A percentile compares a stretch with the other conserved stretches of the same genome.
These are phyloP conservation scores for Colletotrichum sp. DNA, from an alignment of 2,329 filamentous ascomycete genomes.

Conservation along the genomic window DNA sequence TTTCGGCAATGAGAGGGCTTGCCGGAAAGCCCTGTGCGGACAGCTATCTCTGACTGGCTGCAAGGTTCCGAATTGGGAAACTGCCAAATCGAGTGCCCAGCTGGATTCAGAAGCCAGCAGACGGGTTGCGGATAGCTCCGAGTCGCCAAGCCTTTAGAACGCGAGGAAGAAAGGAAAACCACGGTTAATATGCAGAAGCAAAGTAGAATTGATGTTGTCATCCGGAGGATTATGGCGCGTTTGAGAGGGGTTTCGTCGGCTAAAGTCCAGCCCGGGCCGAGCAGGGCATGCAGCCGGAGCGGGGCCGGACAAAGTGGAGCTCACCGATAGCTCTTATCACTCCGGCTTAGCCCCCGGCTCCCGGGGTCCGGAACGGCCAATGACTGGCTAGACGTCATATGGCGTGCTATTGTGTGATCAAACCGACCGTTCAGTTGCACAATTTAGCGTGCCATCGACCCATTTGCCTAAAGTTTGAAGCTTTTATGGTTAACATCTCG, in stretches of 20 bases:
- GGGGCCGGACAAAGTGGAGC: not conserved
- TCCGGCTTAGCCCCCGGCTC: not conserved
- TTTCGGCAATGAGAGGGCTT: not conserved
- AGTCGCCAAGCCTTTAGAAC: not conserved
- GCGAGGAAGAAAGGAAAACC: not conserved
- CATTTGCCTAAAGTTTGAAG: not conserved
- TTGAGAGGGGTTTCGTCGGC: not conserved
- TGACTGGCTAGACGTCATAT: not conserved
- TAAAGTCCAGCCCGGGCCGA: not conserved
- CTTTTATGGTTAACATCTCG: not conserved
- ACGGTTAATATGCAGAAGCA: not conserved
- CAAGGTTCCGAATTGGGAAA: not conserved
- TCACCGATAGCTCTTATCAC: not conserved
- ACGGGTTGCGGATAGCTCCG: not conserved
- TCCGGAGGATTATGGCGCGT: not conserved
- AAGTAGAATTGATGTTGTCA: not conserved
- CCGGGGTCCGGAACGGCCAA: not conserved
- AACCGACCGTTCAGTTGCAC: not conserved
- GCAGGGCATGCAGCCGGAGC: not conserved
- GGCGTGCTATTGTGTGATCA: not conserved
- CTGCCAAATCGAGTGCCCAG: not conserved
- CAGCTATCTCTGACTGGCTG: not conserved
- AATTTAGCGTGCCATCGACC: not conserved
- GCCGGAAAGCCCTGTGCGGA: not conserved
- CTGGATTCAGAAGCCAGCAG: not conserved